Evolutionary conservation across 371 early-diverging fungal species (phyloP).

Genomic region (Umbelopsis sp.): DNA sequence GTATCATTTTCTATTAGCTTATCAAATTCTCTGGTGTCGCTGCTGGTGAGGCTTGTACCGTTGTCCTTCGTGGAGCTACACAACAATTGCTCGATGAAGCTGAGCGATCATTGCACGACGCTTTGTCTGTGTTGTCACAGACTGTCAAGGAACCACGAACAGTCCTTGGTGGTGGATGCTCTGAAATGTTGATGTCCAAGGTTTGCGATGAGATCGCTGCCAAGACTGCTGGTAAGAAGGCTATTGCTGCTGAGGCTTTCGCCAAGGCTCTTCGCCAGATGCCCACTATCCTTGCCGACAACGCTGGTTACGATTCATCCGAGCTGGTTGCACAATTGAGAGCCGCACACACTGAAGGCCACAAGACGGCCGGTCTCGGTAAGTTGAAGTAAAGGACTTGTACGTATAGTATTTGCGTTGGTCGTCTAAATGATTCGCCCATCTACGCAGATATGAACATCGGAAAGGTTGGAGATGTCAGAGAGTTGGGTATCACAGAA

Average conservation of each 20-base stretch:
- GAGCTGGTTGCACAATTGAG: conserved; percentile 92
- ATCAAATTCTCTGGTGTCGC: conserved; percentile 98
- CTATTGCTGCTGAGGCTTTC: conserved; percentile 97
- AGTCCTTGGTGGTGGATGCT: conserved; percentile 96
- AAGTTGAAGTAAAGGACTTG: conserved; percentile 1
- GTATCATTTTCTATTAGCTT: conserved; percentile 38
- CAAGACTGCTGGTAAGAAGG: conserved; percentile 92
- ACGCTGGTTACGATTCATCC: conserved; percentile 97
- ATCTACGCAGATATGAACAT: conserved; percentile 74
- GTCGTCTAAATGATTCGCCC: too few species aligned
- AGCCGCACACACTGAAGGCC: conserved; percentile 91
- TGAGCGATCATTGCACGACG: conserved; percentile 99
- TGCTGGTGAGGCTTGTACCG: conserved; percentile 97
- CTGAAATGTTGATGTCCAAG: conserved; percentile 98
- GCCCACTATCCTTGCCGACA: conserved; percentile 98
- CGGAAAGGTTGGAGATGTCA: conserved; percentile 85
- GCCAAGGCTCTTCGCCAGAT: conserved; percentile 96
- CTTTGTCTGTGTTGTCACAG: conserved; percentile 97
- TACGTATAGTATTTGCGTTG: too few species aligned
- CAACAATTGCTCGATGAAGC: conserved; percentile 99
- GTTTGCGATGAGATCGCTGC: conserved; percentile 94
- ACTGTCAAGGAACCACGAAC: conserved; percentile 95
- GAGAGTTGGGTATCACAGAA: conserved; percentile 93
- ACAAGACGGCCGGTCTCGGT: conserved; percentile 81
- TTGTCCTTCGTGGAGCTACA: conserved; percentile 98